Base-by-base conservation (phyloP, 352 stramenopile species). In the Pythium dissotocum region DNA sequence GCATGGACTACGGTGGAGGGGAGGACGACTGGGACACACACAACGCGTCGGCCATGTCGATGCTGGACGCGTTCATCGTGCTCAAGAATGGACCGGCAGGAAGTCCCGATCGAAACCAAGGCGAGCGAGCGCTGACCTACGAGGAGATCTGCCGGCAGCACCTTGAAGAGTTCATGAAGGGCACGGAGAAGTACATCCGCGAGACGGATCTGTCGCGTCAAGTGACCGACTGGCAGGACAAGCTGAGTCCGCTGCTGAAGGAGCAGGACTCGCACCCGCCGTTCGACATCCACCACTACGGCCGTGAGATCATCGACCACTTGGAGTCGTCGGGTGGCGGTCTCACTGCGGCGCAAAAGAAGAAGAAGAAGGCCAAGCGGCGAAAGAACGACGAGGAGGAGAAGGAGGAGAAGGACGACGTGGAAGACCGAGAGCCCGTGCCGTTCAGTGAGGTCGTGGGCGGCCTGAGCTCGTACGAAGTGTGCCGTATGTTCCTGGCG, bases 401-500 rank as follows among this genome's bases (percentile, higher is more conserved):
- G 0, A 44, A 58, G 1, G 71, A 79, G 3, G 26, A n/a, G n/a
- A 33, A 60, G 8, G 16, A 60, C 14, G 57, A 62, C 26, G 57
- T 59, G 0, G 59, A 61, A 0, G 53, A 53, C 4, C 67, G 73
- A 6, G 24, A 16, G 12, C 40, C 55, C 9, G 72, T 93, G 38
- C 62, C 77, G 26, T 94, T 94, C 63, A 78, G 78, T 28, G 72
- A 75, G 6, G 69, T 94, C 63, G 83, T 89, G 36, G 63, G 69
- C 26, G 82, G 83, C 24, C 80, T 84, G 55, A 78, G 67, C 48
- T 74, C 77, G 58, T 94, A 83, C 55, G 81, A 98, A 61, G 89
- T 98, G 2, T 96, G 88, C 69, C 91, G 92, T 1, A 79, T 95
- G 67, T 98, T 98, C 68, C 77, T 98, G 48, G 90, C 92, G 16